Percentiles rank a stretch among this genome's conserved stretches.
These are phyloP conservation scores for Leccinum obscurum DNA, from an alignment of 768 basidiomycete species.

Conservation along the genomic window DNA sequence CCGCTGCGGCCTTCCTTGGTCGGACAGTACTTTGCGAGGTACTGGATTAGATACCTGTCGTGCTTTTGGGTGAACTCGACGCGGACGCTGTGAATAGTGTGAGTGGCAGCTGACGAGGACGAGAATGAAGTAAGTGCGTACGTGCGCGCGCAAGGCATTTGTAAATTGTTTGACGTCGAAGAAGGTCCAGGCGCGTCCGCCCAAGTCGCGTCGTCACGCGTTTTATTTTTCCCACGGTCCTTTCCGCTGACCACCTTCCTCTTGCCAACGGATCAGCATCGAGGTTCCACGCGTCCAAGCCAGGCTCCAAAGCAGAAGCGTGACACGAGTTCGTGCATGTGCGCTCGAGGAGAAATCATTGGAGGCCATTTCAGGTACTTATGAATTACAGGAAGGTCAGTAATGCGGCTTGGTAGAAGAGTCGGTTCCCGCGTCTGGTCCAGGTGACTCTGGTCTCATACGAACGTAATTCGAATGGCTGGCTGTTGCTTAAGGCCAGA, in stretches of 20 bases:
- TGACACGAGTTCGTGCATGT: too few species aligned
- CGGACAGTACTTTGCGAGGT: conserved; percentile 51
- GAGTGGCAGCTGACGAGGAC: neutral
- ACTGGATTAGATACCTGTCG: conserved; percentile 44
- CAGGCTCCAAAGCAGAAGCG: too few species aligned
- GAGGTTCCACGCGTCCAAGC: too few species aligned
- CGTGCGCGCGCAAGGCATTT: conserved; percentile 6
- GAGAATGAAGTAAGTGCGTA: neutral
- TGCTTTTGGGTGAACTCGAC: conserved; percentile 39
- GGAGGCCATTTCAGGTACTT: too few species aligned
- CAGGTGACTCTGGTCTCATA: too few species aligned
- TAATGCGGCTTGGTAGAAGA: too few species aligned
- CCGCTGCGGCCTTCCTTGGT: conserved; percentile 44
- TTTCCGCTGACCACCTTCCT: too few species aligned
- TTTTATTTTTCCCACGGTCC: neutral
- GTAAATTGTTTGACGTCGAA: neutral
- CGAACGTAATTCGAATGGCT: too few species aligned
- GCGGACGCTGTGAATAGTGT: conserved; percentile 21
- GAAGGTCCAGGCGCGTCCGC: neutral
- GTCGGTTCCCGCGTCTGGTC: too few species aligned
- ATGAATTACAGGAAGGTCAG: too few species aligned
- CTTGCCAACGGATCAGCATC: neutral
- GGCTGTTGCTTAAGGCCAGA: too few species aligned
- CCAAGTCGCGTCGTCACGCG: neutral
- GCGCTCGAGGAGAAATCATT: too few species aligned